These are phyloP conservation scores for Russula compacta DNA, from an alignment of 768 basidiomycete genomes.

Conservation along the genomic window DNA sequence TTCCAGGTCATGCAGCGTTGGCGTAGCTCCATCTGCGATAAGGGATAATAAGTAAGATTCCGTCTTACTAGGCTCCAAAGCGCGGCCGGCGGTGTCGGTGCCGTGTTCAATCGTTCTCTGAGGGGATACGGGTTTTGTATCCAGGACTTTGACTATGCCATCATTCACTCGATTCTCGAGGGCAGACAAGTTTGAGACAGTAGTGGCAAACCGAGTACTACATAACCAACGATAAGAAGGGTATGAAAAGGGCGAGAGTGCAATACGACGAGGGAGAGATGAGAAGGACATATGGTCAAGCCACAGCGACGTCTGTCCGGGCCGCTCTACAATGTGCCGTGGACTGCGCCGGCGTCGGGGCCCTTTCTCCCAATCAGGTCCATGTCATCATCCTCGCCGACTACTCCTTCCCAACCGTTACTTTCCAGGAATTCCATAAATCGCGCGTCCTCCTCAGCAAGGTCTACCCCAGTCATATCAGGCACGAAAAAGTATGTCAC, in stretches of 20 bases:
- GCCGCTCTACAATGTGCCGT: not conserved
- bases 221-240: not conserved
- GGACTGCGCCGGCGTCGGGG: too few relatives aligned
- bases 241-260: not conserved
- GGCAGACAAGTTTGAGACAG: not conserved
- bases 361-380: slow-evolving; percentile 1
- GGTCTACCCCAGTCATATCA: slow-evolving; percentile 57
- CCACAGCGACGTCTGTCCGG: not conserved
- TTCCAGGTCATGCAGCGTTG: slow-evolving; percentile 56
- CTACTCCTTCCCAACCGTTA: slow-evolving; percentile 57
- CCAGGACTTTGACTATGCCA: not conserved
- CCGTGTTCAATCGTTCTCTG: not conserved
- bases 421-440: slow-evolving; percentile 51
- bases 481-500: slow-evolving; percentile 63
- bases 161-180: not conserved
- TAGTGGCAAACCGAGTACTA: not conserved
- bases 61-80: slow-evolving; percentile 38
- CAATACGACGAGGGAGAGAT: slow-evolving; percentile 9
- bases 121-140: not conserved
- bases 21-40: slow-evolving; percentile 34
- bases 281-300: not conserved
- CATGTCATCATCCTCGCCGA: slow-evolving; percentile 46
- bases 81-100: slow-evolving; percentile 7
- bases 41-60: slow-evolving; percentile 51
- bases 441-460: slow-evolving; percentile 54